phyloP scores from a whole-genome alignment of 176 grass and related monocot genomes.

The Miscanthus lutarioriparius region DNA sequence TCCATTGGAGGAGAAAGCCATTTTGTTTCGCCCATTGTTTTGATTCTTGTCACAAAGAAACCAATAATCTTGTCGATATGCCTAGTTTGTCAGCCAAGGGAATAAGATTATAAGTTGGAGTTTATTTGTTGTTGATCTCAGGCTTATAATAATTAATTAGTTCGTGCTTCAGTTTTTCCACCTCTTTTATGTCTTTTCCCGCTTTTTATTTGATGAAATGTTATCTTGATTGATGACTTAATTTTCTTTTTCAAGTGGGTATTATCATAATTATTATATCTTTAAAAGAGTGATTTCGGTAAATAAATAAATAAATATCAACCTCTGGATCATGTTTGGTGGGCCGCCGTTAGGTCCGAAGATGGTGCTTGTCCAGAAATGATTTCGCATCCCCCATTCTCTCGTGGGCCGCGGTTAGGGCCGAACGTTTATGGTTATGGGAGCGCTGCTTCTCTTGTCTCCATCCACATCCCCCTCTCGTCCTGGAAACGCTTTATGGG shows the following conservation, averaged over 20 bases:
- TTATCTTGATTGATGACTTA: not conserved
- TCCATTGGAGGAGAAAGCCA: constrained; percentile 28
- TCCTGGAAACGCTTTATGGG: too few relatives aligned
- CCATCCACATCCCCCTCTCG: too few relatives aligned
- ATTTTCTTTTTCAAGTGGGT: not conserved
- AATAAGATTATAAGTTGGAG: not conserved
- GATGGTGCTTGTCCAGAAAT: too few relatives aligned
- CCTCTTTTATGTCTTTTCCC: not conserved
- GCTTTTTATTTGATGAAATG: not conserved
- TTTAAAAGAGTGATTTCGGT: too few relatives aligned
- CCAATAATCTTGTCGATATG: constrained; percentile 44
- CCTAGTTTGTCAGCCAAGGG: constrained; percentile 23
- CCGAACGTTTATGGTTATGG: too few relatives aligned
- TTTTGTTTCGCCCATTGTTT: constrained; percentile 55
- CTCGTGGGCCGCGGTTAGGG: too few relatives aligned
- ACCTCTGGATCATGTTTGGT: too few relatives aligned
- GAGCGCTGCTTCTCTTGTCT: too few relatives aligned
- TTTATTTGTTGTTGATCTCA: not conserved
- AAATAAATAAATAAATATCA: too few relatives aligned
- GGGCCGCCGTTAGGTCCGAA: too few relatives aligned
- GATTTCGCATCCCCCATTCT: too few relatives aligned
- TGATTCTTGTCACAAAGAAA: constrained; percentile 52
- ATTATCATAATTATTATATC: too few relatives aligned
- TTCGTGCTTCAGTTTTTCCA: not conserved
- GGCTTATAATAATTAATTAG: not conserved